Evolutionary conservation across 805 yeast genomes (phyloP), one percentile per base, ranked within the genome.

Genomic region (Candida schatavii): DNA sequence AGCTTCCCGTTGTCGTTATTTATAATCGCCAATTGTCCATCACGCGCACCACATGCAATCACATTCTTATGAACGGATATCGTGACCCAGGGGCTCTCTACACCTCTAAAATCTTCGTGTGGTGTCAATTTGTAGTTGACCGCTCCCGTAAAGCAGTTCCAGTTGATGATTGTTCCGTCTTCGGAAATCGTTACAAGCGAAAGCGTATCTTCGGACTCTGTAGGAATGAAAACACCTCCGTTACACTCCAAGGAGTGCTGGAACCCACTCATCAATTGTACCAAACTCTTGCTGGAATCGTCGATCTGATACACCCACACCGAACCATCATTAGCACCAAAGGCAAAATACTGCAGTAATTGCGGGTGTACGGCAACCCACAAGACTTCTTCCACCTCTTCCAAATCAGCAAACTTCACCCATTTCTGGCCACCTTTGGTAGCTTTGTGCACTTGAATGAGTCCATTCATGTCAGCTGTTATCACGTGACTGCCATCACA

Each of bases 391-490:
- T 87, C 96, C 34, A 86, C 89, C 62, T 90, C 97, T 55, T 86
- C 89, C 44, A 88, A 67, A 45, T 81, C 80, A 21, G 80, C 84
- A 47, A 77, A 69, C 52, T 76, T 66, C 47, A 70, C 74, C 98
- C 98, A 91, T 43, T 78, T 77, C 59, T 90, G 88, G 22, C 95
- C 97, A 35, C 84, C 83, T 52, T 83, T 83, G 35, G 74, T 62
- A 5, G 90, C 68, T 57, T 80, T 78, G 68, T 83, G 86, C 13
- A 89, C 79, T 51, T 86, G 73, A 23, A 91, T 72, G 53, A 80
- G 80, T 41, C 99, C 98, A 41, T 81, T 81, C 99, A 93, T 93
- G 64, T 95, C 99, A 30, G 91, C 98, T 4, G 97, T 85, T 10
- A 93, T 74, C 33, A 87, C 70, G 55, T 71, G 89, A 35, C 79